Evolutionary conservation across 805 yeast species (phyloP), one percentile per base, ranked within the genome.

Genomic region (Hanseniaspora taiwanica): DNA sequence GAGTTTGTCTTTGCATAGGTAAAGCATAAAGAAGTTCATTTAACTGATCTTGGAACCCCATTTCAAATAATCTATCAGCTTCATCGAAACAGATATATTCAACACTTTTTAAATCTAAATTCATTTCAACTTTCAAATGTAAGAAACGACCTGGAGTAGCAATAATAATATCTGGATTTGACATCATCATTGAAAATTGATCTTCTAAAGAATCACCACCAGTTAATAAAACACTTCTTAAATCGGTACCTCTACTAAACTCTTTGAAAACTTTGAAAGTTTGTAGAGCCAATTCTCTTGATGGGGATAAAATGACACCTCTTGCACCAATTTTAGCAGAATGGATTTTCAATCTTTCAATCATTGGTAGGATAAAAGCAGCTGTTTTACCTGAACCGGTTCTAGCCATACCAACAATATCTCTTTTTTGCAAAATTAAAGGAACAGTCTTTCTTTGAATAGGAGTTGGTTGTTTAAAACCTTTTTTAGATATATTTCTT

Each of bases 371-470:
- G 17, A 84, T 72, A 57, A 91, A 91, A 1, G 98, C 97, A 7
- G 98, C 98, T 0, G 99, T 91, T 57, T 91, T 91, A 69, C 99
- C 99, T 20, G 95, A 83, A 53, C 99, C 99, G 0, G 99, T 91
- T 55, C 99, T 73, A 13, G 99, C 99, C 99, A 91, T 91, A 56
- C 96, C 99, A 13, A 91, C 98, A 33, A 91, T 94, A 62, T 91
- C 98, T 54, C 93, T 71, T 41, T 76, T 81, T 36, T 81, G 84
- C 65, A 91, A 65, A 44, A 91, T 78, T 41, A 86, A 66, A 0
- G 98, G 98, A 43, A 91, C 83, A 2, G 98, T 80, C 56, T 89
- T 91, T 48, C 98, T 71, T 63, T 91, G 99, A 59, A 91, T 91
- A 1, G 99, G 99, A 0, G 99, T 91, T 12, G 99, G 99, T 48